Conservation (phyloP, 192 early-diverging fungal genomes). For the Dispira parvispora region DNA sequence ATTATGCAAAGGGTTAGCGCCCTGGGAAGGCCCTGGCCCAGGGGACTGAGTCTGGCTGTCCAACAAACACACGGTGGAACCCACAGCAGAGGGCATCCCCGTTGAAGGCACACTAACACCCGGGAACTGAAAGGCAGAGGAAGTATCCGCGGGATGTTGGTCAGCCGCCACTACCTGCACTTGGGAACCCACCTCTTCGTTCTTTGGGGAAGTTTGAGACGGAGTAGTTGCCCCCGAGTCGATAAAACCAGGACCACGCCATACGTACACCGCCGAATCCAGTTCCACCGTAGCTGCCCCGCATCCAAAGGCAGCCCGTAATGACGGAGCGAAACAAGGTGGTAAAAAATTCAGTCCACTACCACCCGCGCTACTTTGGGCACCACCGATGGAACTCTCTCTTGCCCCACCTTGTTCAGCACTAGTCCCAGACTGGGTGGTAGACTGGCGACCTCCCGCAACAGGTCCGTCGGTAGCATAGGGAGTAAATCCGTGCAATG, state of each 20-base stretch:
- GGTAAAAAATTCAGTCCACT: neutral
- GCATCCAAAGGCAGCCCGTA: slow-evolving; percentile 11
- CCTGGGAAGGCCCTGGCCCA: neutral
- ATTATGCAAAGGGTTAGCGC: neutral
- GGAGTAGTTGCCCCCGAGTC: neutral
- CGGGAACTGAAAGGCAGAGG: slow-evolving; percentile 1
- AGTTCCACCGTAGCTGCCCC: slow-evolving; percentile 9
- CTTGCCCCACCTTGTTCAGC: no score
- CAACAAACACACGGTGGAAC: slow-evolving; percentile 4
- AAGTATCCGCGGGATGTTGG: neutral
- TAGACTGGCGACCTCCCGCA: neutral
- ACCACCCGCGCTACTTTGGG: neutral
- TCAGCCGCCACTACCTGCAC: slow-evolving; percentile 8
- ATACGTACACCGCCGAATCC: slow-evolving; percentile 5
- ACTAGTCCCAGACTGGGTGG: neutral
- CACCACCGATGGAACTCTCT: no score
- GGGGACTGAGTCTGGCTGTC: neutral
- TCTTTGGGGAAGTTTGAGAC: neutral
- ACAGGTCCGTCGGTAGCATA: neutral
- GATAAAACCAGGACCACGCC: neutral
- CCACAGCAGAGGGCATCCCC: neutral
- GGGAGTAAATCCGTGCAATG: slow-evolving; percentile 3
- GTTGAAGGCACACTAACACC: neutral
- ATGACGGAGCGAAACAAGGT: slow-evolving; percentile 8
- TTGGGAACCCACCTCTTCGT: neutral